These are phyloP conservation scores for Penicillium oxalicum DNA, from an alignment of 2,329 filamentous ascomycete species.

Conservation along the genomic window DNA sequence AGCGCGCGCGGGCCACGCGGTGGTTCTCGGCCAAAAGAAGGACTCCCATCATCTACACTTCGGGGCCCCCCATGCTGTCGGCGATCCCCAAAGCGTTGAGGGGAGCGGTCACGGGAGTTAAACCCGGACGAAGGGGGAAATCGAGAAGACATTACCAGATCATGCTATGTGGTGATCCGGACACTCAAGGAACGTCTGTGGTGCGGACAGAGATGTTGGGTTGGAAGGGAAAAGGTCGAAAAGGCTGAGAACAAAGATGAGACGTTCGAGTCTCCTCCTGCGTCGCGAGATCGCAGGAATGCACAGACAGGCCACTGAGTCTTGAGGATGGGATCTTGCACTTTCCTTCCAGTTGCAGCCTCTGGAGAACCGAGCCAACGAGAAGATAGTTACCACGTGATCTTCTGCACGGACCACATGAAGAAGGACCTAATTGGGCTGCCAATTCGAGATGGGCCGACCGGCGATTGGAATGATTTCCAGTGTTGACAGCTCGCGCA, in stretches of 20 bases:
- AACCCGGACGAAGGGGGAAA: slow-evolving; percentile 59
- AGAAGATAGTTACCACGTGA: slow-evolving; percentile 8
- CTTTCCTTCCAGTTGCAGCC: not conserved
- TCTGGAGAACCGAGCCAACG: slow-evolving; percentile 3
- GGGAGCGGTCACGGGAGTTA: slow-evolving; percentile 61
- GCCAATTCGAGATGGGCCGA: not conserved
- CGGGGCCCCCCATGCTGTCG: slow-evolving; percentile 51
- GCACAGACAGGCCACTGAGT: not conserved
- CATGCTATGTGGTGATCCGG: slow-evolving; percentile 30
- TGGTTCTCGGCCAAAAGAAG: slow-evolving; percentile 58
- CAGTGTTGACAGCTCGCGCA: not conserved
- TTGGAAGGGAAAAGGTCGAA: not conserved
- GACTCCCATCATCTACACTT: slow-evolving; percentile 53
- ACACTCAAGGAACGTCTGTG: not conserved
- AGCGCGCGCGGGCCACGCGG: slow-evolving; percentile 77
- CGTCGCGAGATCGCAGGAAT: not conserved
- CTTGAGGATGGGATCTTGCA: slow-evolving; percentile 6
- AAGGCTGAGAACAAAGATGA: not conserved
- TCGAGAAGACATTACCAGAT: slow-evolving; percentile 51
- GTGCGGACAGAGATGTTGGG: not conserved
- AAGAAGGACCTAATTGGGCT: slow-evolving; percentile 1
- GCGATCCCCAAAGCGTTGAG: slow-evolving; percentile 64
- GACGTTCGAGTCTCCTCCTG: not conserved
- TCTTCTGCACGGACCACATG: slow-evolving; percentile 11
- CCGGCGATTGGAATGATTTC: not conserved